Percentiles rank a stretch among this genome's conserved stretches.
These are phyloP conservation scores for Mucor indicus DNA, from an alignment of 371 early-diverging fungal genomes.

Conservation along the genomic window DNA sequence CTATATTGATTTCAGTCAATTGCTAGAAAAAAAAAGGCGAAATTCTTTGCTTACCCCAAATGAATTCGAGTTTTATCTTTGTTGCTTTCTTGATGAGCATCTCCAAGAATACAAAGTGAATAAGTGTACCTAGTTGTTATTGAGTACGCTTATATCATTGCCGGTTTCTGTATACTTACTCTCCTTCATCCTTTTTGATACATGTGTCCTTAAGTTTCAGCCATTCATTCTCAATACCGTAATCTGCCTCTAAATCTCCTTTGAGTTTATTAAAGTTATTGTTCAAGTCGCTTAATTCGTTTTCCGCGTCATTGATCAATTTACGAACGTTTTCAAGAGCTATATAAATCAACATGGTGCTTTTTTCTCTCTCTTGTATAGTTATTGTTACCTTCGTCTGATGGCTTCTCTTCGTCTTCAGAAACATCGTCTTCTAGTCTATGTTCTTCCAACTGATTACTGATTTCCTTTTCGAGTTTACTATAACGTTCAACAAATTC, in stretches of 20 bases:
- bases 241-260: too few relatives aligned
- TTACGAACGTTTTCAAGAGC: too few relatives aligned
- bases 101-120: slow-evolving; percentile 78
- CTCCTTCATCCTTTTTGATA: slow-evolving; percentile 64
- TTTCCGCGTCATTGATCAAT: too few relatives aligned
- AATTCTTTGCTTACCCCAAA: slow-evolving; percentile 74
- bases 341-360: too few relatives aligned
- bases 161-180: slow-evolving; percentile 62
- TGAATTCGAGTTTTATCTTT: slow-evolving; percentile 52
- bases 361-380: too few relatives aligned
- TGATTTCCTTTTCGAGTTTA: slow-evolving; percentile 20
- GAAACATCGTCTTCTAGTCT: slow-evolving; percentile 11
- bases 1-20: slow-evolving; percentile 9
- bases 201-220: slow-evolving; percentile 66
- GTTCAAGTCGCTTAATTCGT: too few relatives aligned
- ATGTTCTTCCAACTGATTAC: slow-evolving; percentile 21
- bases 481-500: slow-evolving; percentile 48
- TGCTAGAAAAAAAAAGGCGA: neutral
- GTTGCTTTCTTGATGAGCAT: slow-evolving; percentile 70
- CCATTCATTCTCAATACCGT: slow-evolving; percentile 61
- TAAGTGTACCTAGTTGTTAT: slow-evolving; percentile 66
- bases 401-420: slow-evolving; percentile 2
- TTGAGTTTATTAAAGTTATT: too few relatives aligned
- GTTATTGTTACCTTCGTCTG: neutral
- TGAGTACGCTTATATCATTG: too few relatives aligned